Evolutionary conservation across 2,329 filamentous ascomycete species (phyloP).

Genomic region (Diaporthe caulivora): DNA sequence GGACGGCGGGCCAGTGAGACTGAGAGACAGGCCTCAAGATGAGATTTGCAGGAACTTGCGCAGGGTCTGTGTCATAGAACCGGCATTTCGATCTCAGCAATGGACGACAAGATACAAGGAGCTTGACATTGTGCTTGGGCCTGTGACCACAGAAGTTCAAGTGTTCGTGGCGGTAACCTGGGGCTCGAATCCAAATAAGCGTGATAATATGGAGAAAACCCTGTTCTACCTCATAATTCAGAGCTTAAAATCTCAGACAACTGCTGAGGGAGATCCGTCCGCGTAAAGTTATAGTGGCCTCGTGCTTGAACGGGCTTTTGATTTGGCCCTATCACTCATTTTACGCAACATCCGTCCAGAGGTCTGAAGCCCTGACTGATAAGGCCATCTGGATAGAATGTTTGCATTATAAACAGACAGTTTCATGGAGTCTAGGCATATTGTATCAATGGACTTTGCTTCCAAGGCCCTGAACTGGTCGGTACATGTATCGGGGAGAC

Average conservation of each 20-base stretch:
- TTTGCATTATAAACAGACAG: not conserved
- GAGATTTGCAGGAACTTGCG: not conserved
- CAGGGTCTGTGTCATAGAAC: not conserved
- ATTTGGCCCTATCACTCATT: not conserved
- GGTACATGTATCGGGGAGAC: too few relatives aligned
- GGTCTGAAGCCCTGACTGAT: not conserved
- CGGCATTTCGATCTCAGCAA: not conserved
- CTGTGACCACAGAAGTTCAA: not conserved
- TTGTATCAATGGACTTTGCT: too few relatives aligned
- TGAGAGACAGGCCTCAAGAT: not conserved
- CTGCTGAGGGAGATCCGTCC: not conserved
- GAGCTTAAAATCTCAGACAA: not conserved
- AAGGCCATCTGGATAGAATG: not conserved
- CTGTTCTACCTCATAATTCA: constrained; percentile 2
- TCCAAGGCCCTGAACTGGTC: not conserved
- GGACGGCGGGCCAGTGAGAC: too few relatives aligned
- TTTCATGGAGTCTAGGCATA: not conserved
- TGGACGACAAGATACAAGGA: not conserved
- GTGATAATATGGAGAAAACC: not conserved
- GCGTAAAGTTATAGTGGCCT: not conserved
- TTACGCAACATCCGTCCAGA: too few relatives aligned
- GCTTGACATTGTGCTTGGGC: too few relatives aligned
- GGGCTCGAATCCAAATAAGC: not conserved
- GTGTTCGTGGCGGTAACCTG: not conserved
- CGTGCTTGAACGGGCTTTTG: not conserved